Evolutionary conservation across 2,329 filamentous ascomycete species (phyloP).

Genomic region (Ilyonectria robusta): DNA sequence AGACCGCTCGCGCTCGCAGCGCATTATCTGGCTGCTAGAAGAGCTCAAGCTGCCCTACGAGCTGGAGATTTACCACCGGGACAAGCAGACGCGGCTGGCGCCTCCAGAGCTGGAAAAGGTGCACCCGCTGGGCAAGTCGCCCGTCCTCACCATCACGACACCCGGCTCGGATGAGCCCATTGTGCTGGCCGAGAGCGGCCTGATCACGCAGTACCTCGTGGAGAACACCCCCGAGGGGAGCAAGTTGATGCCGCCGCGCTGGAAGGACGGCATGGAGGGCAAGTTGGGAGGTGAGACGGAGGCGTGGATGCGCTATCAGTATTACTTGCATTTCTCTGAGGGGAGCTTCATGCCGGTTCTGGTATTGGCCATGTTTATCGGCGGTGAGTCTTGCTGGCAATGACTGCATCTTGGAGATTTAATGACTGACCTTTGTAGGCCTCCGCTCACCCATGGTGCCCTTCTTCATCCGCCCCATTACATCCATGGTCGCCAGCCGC

Average conservation of each 20-base stretch:
- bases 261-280: conserved; percentile 71
- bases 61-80: conserved; percentile 83
- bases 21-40: conserved; percentile 88
- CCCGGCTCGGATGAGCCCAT: conserved; percentile 59
- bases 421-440: conserved; percentile 44
- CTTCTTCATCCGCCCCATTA: conserved; percentile 68
- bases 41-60: conserved; percentile 86
- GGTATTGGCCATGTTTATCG: conserved; percentile 74
- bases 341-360: conserved; percentile 84
- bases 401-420: background rate
- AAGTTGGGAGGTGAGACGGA: conserved; percentile 73
- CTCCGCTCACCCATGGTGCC: conserved; percentile 63
- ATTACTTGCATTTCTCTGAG: conserved; percentile 88
- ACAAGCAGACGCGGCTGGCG: conserved; percentile 73
- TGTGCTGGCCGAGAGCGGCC: conserved; percentile 85
- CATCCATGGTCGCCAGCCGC: conserved; percentile 59
- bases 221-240: conserved; percentile 70
- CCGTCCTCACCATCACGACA: conserved; percentile 77
- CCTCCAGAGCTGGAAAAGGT: conserved; percentile 82
- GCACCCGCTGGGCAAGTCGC: conserved; percentile 90
- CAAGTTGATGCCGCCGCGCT: conserved; percentile 66
- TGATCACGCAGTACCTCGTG: conserved; percentile 85
- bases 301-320: conserved; percentile 72
- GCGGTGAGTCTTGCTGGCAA: conserved; percentile 54
- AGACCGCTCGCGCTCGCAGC: conserved; percentile 84